Evolutionary conservation across 192 early-diverging fungal species (phyloP).

Genomic region (Gaertneriomyces semiglobifer): DNA sequence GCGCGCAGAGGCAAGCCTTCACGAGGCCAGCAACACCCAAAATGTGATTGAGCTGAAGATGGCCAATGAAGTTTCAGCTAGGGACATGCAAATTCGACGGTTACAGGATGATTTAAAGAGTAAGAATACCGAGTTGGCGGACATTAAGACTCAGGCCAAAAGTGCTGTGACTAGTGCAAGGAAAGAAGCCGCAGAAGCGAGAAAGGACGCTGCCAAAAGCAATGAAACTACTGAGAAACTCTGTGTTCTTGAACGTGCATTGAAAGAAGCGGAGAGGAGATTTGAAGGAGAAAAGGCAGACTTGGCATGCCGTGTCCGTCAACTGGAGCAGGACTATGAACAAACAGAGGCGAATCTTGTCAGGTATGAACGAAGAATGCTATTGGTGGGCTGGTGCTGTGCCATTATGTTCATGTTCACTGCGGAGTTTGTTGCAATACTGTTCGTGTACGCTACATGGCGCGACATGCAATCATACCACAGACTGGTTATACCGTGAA

Average conservation of each 20-base stretch:
- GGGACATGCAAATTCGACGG: constrained; percentile 12
- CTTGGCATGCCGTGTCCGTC: too few relatives aligned
- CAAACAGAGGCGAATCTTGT: neutral
- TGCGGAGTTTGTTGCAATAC: too few relatives aligned
- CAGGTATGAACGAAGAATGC: neutral
- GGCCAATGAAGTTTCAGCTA: constrained; percentile 16
- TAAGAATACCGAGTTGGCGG: neutral
- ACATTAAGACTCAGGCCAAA: neutral
- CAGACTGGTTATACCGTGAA: too few relatives aligned
- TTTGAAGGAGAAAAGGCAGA: too few relatives aligned
- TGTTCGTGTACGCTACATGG: too few relatives aligned
- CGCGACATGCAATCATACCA: too few relatives aligned
- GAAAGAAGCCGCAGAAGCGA: constrained; percentile 8
- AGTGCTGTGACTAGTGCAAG: constrained; percentile 5
- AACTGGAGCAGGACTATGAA: neutral
- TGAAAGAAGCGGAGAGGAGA: neutral
- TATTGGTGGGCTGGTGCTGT: too few relatives aligned
- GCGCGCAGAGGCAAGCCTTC: neutral
- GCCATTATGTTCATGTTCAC: too few relatives aligned
- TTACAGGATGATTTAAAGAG: constrained; percentile 2
- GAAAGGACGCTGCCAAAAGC: constrained; percentile 1
- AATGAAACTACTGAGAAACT: neutral
- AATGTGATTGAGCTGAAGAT: constrained; percentile 18
- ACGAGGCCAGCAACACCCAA: constrained; percentile 4
- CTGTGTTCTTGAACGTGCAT: neutral